These are phyloP conservation scores for Trypanosoma caninum DNA, from an alignment of 208 protist species.

Conservation along the genomic window DNA sequence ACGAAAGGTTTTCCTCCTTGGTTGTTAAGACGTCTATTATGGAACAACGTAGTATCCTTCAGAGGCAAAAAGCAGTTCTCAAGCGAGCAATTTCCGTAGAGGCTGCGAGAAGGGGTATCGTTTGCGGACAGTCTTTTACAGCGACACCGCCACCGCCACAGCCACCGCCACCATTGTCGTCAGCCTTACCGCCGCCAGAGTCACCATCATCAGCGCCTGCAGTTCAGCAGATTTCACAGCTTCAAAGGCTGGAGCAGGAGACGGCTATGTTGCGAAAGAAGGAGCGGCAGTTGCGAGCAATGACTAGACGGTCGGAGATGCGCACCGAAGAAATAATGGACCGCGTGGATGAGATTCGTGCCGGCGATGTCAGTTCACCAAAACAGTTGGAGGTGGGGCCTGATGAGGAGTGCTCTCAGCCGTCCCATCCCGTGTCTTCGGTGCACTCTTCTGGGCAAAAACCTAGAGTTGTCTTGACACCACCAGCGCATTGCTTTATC, in stretches of 20 bases:
- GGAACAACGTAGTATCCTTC: neutral
- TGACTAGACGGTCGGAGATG: neutral
- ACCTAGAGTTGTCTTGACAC: neutral
- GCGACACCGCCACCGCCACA: too few relatives aligned
- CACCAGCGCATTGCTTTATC: constrained; percentile 1
- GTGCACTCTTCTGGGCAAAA: neutral
- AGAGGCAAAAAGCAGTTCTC: neutral
- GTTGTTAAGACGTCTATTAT: neutral
- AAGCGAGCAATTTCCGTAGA: constrained; percentile 5
- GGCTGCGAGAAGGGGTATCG: neutral
- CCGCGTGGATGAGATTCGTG: neutral
- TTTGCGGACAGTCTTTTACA: too few relatives aligned
- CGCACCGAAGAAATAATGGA: neutral
- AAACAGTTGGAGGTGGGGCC: too few relatives aligned
- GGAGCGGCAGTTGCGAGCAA: neutral
- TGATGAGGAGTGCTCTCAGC: too few relatives aligned
- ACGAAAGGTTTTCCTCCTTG: too few relatives aligned
- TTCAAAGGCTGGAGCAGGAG: neutral
- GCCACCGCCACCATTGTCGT: too few relatives aligned
- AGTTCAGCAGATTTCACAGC: neutral
- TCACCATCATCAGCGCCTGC: too few relatives aligned
- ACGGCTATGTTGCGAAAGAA: neutral
- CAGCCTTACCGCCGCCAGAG: too few relatives aligned
- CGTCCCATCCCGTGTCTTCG: neutral
- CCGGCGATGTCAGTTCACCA: too few relatives aligned